Percentiles rank a stretch among this genome's conserved stretches.
Conservation (phyloP, 202 grass and related monocot genomes). For the Carex arenaria region DNA sequence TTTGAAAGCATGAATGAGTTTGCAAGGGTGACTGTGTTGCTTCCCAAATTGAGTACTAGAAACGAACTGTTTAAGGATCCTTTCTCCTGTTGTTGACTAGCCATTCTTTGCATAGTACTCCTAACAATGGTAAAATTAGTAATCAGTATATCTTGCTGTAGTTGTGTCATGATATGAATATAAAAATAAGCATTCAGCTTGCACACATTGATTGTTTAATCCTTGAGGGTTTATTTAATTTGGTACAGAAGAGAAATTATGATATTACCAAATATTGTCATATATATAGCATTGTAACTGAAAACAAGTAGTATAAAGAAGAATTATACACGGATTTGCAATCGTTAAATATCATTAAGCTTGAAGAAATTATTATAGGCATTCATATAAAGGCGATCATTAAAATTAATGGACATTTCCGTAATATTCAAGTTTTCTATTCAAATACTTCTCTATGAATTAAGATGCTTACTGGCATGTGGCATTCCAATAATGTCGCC, state of each 20-base stretch:
- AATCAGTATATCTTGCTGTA: not conserved
- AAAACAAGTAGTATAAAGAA: not conserved
- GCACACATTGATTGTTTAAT: not conserved
- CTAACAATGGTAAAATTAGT: not conserved
- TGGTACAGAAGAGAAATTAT: not conserved
- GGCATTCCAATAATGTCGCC: not conserved
- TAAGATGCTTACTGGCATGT: not conserved
- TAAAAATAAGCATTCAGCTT: not conserved
- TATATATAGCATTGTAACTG: not conserved
- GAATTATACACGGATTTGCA: not conserved
- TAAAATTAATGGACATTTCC: not conserved
- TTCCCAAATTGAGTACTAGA: slow-evolving; percentile 36
- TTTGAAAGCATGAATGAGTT: slow-evolving; percentile 29
- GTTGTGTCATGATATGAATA: not conserved
- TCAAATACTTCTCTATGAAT: not conserved
- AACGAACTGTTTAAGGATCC: slow-evolving; percentile 26
- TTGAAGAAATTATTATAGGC: not conserved
- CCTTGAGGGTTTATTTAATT: not conserved
- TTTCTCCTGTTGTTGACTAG: slow-evolving; percentile 19
- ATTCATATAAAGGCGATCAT: not conserved
- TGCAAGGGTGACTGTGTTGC: slow-evolving; percentile 26
- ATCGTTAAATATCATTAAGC: not conserved
- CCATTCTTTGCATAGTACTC: slow-evolving; percentile 5
- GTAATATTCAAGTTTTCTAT: not conserved
- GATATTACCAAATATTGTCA: not conserved